Evolutionary conservation across 306 rosid genomes (phyloP).

Genomic region (Inga leiocalycina): DNA sequence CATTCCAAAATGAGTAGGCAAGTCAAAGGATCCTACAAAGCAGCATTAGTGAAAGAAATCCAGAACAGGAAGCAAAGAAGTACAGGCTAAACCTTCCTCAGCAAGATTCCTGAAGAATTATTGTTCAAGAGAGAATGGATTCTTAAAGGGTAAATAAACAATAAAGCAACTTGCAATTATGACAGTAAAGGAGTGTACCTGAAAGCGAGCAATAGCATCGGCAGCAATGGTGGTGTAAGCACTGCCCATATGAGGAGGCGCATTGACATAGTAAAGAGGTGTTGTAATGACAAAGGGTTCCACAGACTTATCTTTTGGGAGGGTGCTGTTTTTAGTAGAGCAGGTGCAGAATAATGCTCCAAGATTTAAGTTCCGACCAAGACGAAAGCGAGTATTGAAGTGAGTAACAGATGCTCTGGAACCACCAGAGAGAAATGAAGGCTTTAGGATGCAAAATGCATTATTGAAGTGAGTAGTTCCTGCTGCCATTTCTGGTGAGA

Average conservation of each 20-base stretch:
- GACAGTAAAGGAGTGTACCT: slow-evolving; percentile 44
- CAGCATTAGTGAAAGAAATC: neutral
- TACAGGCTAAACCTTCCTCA: neutral
- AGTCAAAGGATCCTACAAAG: neutral
- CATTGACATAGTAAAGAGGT: slow-evolving; percentile 96
- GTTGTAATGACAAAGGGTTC: slow-evolving; percentile 84
- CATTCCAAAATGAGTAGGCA: neutral
- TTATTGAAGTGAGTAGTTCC: slow-evolving; percentile 62
- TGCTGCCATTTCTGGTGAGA: slow-evolving; percentile 47
- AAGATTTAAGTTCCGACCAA: slow-evolving; percentile 34
- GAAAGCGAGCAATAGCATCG: slow-evolving; percentile 94
- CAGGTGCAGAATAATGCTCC: slow-evolving; percentile 53
- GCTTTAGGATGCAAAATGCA: slow-evolving; percentile 56
- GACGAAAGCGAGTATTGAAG: slow-evolving; percentile 48
- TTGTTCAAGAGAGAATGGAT: neutral
- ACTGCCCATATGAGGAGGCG: slow-evolving; percentile 99
- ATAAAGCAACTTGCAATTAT: neutral
- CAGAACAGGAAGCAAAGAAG: neutral
- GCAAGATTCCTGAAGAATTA: neutral
- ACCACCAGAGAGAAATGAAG: slow-evolving; percentile 47
- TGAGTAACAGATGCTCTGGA: slow-evolving; percentile 35
- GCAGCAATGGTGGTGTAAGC: slow-evolving; percentile 98
- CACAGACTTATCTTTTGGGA: slow-evolving; percentile 18
- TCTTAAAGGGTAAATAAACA: neutral
- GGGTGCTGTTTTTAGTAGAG: slow-evolving; percentile 18